Conservation (phyloP, 371 early-diverging fungal genomes). For the Parasitella parasitica region DNA sequence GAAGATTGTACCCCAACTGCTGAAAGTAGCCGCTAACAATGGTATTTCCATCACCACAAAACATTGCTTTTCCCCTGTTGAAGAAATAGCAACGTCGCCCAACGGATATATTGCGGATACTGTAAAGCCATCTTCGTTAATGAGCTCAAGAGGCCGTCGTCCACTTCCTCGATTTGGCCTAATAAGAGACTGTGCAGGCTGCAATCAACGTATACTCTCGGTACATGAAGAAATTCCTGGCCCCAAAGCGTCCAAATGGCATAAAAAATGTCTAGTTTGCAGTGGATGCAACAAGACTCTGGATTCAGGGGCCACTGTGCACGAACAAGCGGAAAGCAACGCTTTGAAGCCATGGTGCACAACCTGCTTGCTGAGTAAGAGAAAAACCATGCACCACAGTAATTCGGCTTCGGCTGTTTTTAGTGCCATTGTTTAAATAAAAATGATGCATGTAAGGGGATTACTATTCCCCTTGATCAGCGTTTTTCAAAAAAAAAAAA, state of each 20-base stretch:
- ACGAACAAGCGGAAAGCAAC: conserved; percentile 16
- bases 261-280: conserved; percentile 40
- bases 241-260: conserved; percentile 46
- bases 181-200: conserved; percentile 38
- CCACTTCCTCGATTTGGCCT: conserved; percentile 43
- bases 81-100: neutral
- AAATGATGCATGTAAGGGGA: neutral
- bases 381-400: neutral
- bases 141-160: conserved; percentile 32
- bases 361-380: conserved; percentile 31
- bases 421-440: neutral
- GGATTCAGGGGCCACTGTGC: conserved; percentile 42
- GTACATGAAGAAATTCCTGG: conserved; percentile 49
- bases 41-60: neutral
- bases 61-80: neutral
- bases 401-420: neutral
- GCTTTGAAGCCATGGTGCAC: conserved; percentile 37
- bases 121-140: conserved; percentile 32
- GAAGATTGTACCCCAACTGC: conserved; percentile 40
- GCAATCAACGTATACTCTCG: conserved; percentile 33
- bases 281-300: conserved; percentile 34
- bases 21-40: neutral
- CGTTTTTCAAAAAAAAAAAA: neutral
- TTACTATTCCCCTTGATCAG: neutral
- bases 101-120: neutral